These are phyloP conservation scores for Chimonanthus salicifolius DNA, from an alignment of 164 flowering plant species.

Conservation along the genomic window DNA sequence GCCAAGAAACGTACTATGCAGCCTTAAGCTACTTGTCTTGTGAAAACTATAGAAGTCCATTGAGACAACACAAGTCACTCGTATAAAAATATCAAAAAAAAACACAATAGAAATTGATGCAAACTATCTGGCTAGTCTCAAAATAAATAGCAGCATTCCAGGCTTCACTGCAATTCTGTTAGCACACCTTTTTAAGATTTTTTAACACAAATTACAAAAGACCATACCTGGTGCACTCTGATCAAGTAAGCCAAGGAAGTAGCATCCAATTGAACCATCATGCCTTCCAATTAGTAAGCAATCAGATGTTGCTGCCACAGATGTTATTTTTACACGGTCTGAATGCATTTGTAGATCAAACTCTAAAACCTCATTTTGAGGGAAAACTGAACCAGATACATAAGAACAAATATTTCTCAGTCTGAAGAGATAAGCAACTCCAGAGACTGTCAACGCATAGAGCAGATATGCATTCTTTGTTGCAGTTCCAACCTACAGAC, in stretches of 20 bases:
- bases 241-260: conserved; percentile 49
- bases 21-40: neutral
- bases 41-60: neutral
- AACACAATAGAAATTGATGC: neutral
- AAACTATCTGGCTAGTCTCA: neutral
- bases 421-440: conserved; percentile 54
- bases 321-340: conserved; percentile 33
- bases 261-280: conserved; percentile 64
- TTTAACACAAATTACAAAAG: neutral
- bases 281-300: conserved; percentile 51
- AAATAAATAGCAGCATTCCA: neutral
- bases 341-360: conserved; percentile 27
- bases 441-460: conserved; percentile 54
- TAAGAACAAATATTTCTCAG: conserved; percentile 35
- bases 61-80: neutral
- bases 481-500: conserved; percentile 25
- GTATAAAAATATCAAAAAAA: neutral
- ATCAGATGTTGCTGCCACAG: conserved; percentile 50
- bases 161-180: neutral
- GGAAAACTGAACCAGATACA: conserved; percentile 36
- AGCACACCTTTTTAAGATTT: neutral
- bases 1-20: neutral
- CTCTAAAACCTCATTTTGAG: conserved; percentile 37
- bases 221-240: conserved; percentile 45
- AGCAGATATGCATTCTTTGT: conserved; percentile 30